Conservation (phyloP, 2,329 filamentous ascomycete genomes). For the Claviceps africana region DNA sequence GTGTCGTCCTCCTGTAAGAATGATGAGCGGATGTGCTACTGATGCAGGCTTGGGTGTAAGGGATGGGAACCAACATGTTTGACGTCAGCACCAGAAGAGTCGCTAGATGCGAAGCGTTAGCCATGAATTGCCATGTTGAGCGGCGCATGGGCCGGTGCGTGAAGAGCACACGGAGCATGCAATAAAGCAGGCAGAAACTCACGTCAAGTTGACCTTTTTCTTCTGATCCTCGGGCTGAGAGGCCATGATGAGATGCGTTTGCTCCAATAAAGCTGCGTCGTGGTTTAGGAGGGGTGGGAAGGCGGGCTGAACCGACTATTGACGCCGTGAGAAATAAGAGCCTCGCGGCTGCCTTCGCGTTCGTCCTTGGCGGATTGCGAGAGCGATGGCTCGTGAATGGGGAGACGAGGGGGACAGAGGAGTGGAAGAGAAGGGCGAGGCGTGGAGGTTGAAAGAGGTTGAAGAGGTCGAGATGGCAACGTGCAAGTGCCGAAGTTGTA, state of each 20-base stretch:
- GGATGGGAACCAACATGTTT: constrained; percentile 53
- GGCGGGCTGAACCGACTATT: constrained; percentile 8
- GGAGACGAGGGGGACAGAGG: background rate
- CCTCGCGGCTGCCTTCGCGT: background rate
- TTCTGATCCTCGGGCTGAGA: constrained; percentile 54
- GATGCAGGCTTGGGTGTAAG: constrained; percentile 6
- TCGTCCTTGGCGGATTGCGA: background rate
- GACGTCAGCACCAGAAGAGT: constrained; percentile 76
- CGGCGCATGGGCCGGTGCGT: background rate
- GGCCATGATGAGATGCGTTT: constrained; percentile 46
- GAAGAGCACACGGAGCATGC: too few relatives aligned
- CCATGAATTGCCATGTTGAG: background rate
- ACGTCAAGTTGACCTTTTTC: constrained; percentile 76
- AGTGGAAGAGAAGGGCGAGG: constrained; percentile 5
- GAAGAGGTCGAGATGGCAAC: constrained; percentile 13
- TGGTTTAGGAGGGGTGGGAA: constrained; percentile 12
- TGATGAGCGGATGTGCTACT: constrained; percentile 15
- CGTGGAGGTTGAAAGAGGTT: constrained; percentile 10
- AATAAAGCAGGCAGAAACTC: constrained; percentile 24
- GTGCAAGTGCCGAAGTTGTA: constrained; percentile 3
- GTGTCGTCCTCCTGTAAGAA: constrained; percentile 64
- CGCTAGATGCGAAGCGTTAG: constrained; percentile 37
- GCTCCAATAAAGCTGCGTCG: constrained; percentile 16
- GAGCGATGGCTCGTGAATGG: constrained; percentile 4
- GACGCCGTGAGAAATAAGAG: background rate